Evolutionary conservation across 1,284 basidiomycete genomes (phyloP), one percentile per base, ranked within the genome.

Genomic region (Amanita bisporigera): DNA sequence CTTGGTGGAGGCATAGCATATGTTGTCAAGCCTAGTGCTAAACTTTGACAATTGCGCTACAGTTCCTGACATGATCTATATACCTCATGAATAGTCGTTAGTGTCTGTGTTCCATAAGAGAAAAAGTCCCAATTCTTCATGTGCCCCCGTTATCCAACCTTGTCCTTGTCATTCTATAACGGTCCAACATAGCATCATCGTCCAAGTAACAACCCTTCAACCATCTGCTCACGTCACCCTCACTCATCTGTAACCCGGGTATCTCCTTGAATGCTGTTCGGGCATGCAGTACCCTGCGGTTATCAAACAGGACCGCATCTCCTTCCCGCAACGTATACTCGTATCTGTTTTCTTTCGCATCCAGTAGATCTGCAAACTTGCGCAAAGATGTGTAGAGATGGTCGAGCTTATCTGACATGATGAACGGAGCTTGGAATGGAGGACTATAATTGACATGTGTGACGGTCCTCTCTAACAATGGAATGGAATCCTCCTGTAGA

Each of bases 231-330:
- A 87, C 83, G 72, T 86, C 86, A 26, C 85, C 86, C 3, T 83
- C 80, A 66, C 72, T 74, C 63, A 75, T 76, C 64, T 70, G 64
- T 47, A 55, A 11, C 26, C 74, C 75, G 24, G 73, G 71, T 49
- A 75, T 74, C 63, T 89, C 86, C 47, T 80, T 76, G 77, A 99
- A 99, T 3, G 90, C 91, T 1, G 89, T 93, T 12, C 97, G 83
- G 0, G 94, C 94, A 76, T 99, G 97, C 66, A 99, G 79, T 3
- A 98, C 90, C n/a, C 97, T 84, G 26, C 96, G 84, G 74, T 99
- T 99, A 78, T 99, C 96, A 73, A 99, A 99, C 15, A 97, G 72
- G 40, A 95, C 96, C 21, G 91, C 90, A 71, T 98, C 95, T 52
- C 96, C 95, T 77, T 96, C 94, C 41, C 83, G 77, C 64, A 99